A percentile compares a stretch with the other conserved stretches of the same genome.
These are phyloP conservation scores for Trypanosoma caninum DNA, from an alignment of 208 protist species.

Conservation along the genomic window DNA sequence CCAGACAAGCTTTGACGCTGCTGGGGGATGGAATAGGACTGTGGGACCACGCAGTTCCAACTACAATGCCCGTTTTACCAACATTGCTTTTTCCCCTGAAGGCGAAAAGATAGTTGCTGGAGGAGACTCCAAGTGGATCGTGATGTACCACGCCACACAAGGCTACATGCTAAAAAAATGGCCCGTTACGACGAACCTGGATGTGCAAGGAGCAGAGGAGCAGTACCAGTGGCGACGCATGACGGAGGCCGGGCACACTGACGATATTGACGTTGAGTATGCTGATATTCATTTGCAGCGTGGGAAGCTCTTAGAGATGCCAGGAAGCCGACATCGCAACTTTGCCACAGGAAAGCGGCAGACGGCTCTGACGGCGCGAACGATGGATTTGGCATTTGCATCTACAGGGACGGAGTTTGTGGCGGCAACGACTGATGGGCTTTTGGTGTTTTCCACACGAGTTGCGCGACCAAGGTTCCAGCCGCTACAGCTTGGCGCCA, in stretches of 20 bases:
- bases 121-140: slow-evolving; percentile 89
- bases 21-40: slow-evolving; percentile 82
- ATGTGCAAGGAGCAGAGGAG: slow-evolving; percentile 86
- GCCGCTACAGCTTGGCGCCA: slow-evolving; percentile 68
- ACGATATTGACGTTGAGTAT: slow-evolving; percentile 84
- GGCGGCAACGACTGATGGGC: slow-evolving; percentile 84
- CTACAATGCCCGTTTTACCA: slow-evolving; percentile 76
- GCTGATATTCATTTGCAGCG: slow-evolving; percentile 75
- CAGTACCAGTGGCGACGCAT: slow-evolving; percentile 86
- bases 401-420: slow-evolving; percentile 86
- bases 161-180: slow-evolving; percentile 89
- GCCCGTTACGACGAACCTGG: slow-evolving; percentile 86
- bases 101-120: slow-evolving; percentile 84
- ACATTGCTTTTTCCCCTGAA: slow-evolving; percentile 86
- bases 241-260: slow-evolving; percentile 79
- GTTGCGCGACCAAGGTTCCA: slow-evolving; percentile 75
- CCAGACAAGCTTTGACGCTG: slow-evolving; percentile 76
- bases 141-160: slow-evolving; percentile 85
- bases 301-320: slow-evolving; percentile 86
- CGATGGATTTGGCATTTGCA: slow-evolving; percentile 75
- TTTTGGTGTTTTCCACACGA: slow-evolving; percentile 83
- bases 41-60: slow-evolving; percentile 82
- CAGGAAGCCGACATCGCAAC: slow-evolving; percentile 82
- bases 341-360: slow-evolving; percentile 90
- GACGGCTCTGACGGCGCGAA: slow-evolving; percentile 76